Percentiles rank a stretch among this genome's conserved stretches.
Conservation (phyloP, 202 grass and related monocot genomes). For the Thinopyrum obtusiflorum region DNA sequence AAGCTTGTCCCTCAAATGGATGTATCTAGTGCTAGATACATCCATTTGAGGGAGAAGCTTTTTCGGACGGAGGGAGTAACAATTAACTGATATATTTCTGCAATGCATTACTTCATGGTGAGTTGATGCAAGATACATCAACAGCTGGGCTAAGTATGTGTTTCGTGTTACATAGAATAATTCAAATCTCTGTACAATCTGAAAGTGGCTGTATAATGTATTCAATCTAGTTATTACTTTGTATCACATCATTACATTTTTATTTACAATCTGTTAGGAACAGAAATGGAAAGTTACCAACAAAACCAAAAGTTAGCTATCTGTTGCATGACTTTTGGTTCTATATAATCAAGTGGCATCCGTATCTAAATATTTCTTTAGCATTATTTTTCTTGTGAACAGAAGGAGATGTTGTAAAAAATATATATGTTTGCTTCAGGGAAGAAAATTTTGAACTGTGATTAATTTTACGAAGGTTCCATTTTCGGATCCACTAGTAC, state of each 20-base stretch:
- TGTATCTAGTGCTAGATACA: too few species aligned
- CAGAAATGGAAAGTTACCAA: neutral
- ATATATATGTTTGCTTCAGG: neutral
- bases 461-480: constrained; percentile 15
- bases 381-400: neutral
- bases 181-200: neutral
- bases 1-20: too few species aligned
- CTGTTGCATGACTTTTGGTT: neutral
- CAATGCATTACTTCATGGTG: neutral
- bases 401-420: neutral
- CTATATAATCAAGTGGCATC: neutral
- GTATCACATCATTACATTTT: neutral
- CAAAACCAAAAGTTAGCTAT: neutral
- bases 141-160: neutral
- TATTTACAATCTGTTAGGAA: neutral
- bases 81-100: neutral
- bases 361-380: neutral
- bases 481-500: neutral
- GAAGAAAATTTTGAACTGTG: neutral
- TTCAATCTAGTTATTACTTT: constrained; percentile 14
- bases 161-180: neutral
- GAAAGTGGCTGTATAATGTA: neutral
- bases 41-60: too few species aligned
- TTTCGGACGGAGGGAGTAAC: too few species aligned
- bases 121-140: constrained; percentile 13